Conservation (phyloP, 345 rosid genomes). For the Melaleuca quinquenervia region DNA sequence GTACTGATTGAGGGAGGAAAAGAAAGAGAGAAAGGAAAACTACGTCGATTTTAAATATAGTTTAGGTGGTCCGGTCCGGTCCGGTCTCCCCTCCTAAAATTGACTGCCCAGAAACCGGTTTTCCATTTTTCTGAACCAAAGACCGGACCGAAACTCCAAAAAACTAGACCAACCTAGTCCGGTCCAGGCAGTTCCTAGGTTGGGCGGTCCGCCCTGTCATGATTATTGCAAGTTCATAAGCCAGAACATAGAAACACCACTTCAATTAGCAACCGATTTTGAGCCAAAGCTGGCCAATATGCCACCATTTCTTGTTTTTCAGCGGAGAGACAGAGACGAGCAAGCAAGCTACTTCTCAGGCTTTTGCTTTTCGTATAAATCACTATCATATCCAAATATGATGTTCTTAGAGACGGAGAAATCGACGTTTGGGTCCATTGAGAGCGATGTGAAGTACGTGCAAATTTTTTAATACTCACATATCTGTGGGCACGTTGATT, state of each 20-base stretch:
- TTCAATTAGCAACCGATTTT: background rate
- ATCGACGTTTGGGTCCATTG: background rate
- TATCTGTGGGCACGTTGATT: background rate
- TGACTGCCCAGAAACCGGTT: too few species aligned
- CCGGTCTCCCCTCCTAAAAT: too few species aligned
- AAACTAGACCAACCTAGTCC: too few species aligned
- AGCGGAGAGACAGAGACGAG: background rate
- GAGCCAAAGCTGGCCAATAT: background rate
- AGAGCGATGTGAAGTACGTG: background rate
- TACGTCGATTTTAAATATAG: too few species aligned
- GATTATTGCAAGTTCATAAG: background rate
- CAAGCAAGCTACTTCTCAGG: background rate
- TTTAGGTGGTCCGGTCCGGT: too few species aligned
- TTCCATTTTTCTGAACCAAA: too few species aligned
- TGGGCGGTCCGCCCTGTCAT: too few species aligned
- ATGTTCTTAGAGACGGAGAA: background rate
- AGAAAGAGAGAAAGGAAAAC: too few species aligned
- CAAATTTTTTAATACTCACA: background rate
- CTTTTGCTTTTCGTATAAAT: background rate
- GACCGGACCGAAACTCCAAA: too few species aligned
- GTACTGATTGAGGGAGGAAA: too few species aligned
- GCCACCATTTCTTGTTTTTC: background rate
- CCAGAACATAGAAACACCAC: background rate
- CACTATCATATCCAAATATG: background rate
- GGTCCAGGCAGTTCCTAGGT: too few species aligned